Evolutionary conservation across 768 basidiomycete species (phyloP).

Genomic region (Boletus vinaceobasis): DNA sequence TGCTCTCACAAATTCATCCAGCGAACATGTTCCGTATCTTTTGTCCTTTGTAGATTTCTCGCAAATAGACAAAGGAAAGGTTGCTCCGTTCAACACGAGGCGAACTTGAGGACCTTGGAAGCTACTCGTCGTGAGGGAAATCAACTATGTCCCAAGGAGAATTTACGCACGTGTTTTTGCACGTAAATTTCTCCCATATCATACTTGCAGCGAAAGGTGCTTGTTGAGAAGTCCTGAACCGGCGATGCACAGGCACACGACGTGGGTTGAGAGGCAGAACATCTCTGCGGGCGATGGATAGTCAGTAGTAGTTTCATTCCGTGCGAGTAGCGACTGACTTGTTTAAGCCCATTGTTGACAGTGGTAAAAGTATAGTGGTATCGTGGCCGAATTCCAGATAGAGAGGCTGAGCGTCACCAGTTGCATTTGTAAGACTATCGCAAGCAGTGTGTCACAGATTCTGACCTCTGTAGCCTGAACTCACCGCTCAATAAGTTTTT

Average conservation of each 20-base stretch:
- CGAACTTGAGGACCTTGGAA: conserved; percentile 38
- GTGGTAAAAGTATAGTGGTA: conserved; percentile 37
- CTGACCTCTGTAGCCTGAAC: background rate
- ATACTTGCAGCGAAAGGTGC: conserved; percentile 44
- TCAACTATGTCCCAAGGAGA: background rate
- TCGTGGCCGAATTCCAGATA: conserved; percentile 45
- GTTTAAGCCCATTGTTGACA: conserved; percentile 38
- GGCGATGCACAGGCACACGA: conserved; percentile 29
- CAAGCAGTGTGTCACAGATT: background rate
- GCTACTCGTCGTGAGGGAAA: conserved; percentile 13
- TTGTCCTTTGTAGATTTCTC: conserved; percentile 27
- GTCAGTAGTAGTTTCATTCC: background rate
- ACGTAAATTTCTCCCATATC: conserved; percentile 42
- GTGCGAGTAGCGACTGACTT: conserved; percentile 23
- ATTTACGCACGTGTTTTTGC: conserved; percentile 30
- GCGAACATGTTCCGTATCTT: conserved; percentile 36
- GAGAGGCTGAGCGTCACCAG: conserved; percentile 30
- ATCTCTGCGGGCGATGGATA: conserved; percentile 27
- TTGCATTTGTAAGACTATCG: conserved; percentile 34
- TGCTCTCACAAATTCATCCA: conserved; percentile 32
- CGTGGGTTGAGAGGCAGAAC: conserved; percentile 24
- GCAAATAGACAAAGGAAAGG: conserved; percentile 38
- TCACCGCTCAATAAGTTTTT: conserved; percentile 38
- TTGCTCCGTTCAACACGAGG: conserved; percentile 40
- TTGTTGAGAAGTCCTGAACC: conserved; percentile 38